Conservation (phyloP, 345 rosid genomes). For the Populus euphratica region DNA sequence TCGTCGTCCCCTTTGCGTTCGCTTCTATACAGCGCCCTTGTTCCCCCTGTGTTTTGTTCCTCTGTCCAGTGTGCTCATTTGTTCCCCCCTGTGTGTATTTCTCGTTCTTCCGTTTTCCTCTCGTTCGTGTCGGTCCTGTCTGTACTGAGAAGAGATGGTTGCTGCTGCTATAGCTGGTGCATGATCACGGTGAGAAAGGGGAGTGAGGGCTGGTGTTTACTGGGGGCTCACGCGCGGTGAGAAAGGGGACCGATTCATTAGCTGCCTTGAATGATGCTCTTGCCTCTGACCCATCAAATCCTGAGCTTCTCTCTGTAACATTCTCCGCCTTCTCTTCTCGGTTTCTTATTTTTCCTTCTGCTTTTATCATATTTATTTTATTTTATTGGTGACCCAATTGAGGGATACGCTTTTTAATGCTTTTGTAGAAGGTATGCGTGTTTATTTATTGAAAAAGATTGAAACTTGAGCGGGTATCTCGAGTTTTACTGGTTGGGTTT, state of each 20-base stretch:
- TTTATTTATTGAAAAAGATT: neutral
- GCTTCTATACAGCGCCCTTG: no score
- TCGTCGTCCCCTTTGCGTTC: no score
- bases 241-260: conserved; percentile 36
- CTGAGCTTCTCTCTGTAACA: conserved; percentile 66
- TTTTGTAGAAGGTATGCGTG: neutral
- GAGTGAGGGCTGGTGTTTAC: no score
- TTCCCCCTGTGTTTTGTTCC: no score
- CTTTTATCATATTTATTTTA: neutral
- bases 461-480: neutral
- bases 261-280: conserved; percentile 62
- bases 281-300: conserved; percentile 57
- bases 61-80: no score
- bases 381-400: neutral
- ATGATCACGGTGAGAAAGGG: no score
- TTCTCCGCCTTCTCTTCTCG: neutral
- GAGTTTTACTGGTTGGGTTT: neutral
- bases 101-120: no score
- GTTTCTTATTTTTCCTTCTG: neutral
- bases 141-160: no score
- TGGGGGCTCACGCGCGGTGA: no score
- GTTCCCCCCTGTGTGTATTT: no score
- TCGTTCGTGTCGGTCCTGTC: no score
- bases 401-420: conserved; percentile 8
- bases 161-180: no score